Evolutionary conservation across 1,284 basidiomycete genomes (phyloP).

Genomic region (Rhodotorula sp.): DNA sequence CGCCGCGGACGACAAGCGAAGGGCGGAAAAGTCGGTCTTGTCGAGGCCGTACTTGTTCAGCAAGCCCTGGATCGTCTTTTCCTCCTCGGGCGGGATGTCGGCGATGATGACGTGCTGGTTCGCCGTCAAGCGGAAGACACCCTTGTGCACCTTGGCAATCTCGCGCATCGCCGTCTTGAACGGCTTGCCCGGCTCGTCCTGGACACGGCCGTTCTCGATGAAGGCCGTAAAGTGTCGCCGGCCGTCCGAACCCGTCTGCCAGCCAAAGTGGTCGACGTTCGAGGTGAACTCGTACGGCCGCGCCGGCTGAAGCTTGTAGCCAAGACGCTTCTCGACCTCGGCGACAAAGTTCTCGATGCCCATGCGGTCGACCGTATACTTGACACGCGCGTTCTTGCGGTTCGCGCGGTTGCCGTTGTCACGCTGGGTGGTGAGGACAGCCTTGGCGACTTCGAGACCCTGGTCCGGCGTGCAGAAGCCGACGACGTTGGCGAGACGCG

Average conservation of each 20-base stretch:
- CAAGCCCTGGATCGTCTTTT: constrained; percentile 65
- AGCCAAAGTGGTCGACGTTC: constrained; percentile 93
- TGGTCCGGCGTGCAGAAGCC: constrained; percentile 92
- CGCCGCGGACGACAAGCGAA: constrained; percentile 76
- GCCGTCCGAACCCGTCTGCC: constrained; percentile 83
- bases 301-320: constrained; percentile 70
- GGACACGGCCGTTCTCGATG: constrained; percentile 95
- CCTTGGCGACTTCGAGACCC: constrained; percentile 81
- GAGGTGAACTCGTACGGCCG: constrained; percentile 78
- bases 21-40: constrained; percentile 73
- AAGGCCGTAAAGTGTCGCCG: constrained; percentile 86
- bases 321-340: constrained; percentile 86
- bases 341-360: constrained; percentile 79
- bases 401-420: constrained; percentile 91
- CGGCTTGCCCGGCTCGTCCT: constrained; percentile 79
- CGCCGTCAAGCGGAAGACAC: constrained; percentile 76
- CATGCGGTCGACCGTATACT: constrained; percentile 94
- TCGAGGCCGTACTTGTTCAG: constrained; percentile 87
- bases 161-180: constrained; percentile 93
- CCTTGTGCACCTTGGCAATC: constrained; percentile 91
- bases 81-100: constrained; percentile 64
- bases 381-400: constrained; percentile 64
- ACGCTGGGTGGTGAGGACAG: constrained; percentile 88
- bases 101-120: constrained; percentile 94
- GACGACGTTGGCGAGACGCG: constrained; percentile 79